phyloP scores from a whole-genome alignment of 2,329 filamentous ascomycete species.

The Xylaria sp. region DNA sequence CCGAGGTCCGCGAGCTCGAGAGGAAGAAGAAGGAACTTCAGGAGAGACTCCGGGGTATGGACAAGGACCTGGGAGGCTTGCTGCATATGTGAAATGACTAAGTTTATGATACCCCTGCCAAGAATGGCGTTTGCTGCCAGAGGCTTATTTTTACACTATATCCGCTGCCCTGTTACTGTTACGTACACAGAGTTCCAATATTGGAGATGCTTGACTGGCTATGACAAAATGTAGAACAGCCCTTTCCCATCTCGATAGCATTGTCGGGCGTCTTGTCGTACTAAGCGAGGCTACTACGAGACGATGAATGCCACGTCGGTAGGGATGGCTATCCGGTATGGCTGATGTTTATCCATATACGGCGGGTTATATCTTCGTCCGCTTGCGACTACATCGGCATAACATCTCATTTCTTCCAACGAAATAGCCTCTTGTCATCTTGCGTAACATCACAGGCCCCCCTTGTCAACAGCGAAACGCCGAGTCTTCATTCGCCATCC shows the following conservation, averaged over 20 bases:
- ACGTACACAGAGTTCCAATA: neutral
- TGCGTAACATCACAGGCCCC: neutral
- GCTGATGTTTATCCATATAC: neutral
- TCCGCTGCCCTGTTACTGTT: neutral
- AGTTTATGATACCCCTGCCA: conserved; percentile 28
- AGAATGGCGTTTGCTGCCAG: neutral
- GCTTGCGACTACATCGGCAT: neutral
- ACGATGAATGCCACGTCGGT: too few relatives aligned
- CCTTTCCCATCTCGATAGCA: neutral
- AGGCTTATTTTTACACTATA: neutral
- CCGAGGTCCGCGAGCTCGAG: conserved; percentile 64
- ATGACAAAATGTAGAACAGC: neutral
- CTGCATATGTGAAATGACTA: conserved; percentile 53
- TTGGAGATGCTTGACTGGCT: neutral
- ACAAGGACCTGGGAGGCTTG: conserved; percentile 61
- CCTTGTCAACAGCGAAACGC: neutral
- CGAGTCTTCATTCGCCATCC: conserved; percentile 17
- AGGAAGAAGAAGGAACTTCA: conserved; percentile 62
- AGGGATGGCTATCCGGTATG: neutral
- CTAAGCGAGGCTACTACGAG: too few relatives aligned
- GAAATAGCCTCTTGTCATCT: neutral
- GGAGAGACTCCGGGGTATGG: conserved; percentile 57
- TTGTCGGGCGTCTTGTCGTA: too few relatives aligned
- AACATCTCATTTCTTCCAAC: neutral
- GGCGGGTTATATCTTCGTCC: neutral